Base-by-base conservation (phyloP, 495 filamentous ascomycete species). In the Thermothielavioides terrestris region DNA sequence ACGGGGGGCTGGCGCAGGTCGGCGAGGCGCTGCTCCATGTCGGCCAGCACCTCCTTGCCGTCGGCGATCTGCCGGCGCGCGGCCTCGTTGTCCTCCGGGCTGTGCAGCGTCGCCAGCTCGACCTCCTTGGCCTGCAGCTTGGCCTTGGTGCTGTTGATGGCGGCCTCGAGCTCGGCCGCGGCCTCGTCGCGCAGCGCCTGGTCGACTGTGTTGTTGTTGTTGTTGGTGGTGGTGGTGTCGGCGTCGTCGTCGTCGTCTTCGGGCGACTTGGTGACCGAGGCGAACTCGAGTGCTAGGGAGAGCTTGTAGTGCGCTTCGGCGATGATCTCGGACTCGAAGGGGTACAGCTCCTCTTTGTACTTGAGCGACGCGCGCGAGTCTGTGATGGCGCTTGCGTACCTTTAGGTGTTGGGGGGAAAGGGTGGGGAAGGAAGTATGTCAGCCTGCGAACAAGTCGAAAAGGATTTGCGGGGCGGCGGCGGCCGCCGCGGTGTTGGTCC, bases 221-320 rank as follows among this genome's bases (percentile, higher is more conserved):
- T 18, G 10, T 6, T 17, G n/a, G 18, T 66, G 59, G 28, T 64
- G 56, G 8, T 55, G 22, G 75, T 55, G 9, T 27, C 34, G 22
- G 61, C 56, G 8, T 56, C 52, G 17, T 68, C 60, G 12, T 55
- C 65, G 21, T 68, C 65, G 26, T 77, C 74, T 30, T 78, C 77
- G 23, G 74, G 66, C 12, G 76, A 73, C 32, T 81, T 77, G 27
- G 78, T 86, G n/a, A 88, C 78, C 0, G 88, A 88, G 11, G 85
- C 83, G 54, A 97, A 97, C 65, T 99, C 92, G 17, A 97, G 79
- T 1, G 92, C 94, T 35, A 99, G 81, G 2, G 94, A 95, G 37
- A 97, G 80, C 65, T 95, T 96, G 71, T 83, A 97, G 65, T 97
- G 87, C 31, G 87, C 91, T 74, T 99, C 92, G 26, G 90, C 89